A percentile compares a stretch with the other conserved stretches of the same genome.
These are phyloP conservation scores for Russula lepida DNA, from an alignment of 768 basidiomycete species.

Conservation along the genomic window DNA sequence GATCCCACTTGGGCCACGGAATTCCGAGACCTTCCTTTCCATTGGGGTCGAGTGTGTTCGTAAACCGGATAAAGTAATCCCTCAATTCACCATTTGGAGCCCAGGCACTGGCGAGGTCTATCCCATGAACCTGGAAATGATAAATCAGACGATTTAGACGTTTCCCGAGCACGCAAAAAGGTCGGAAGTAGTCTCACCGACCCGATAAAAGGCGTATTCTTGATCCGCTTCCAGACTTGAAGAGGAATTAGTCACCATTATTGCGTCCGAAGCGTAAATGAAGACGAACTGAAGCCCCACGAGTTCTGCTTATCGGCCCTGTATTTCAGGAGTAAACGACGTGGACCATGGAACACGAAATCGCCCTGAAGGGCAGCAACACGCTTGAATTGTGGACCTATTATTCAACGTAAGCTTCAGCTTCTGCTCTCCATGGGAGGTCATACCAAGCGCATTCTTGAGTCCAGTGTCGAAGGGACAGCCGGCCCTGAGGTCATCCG, in stretches of 20 bases:
- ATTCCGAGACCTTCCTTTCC: constrained; percentile 1
- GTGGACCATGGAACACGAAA: constrained; percentile 20
- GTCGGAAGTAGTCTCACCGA: not conserved
- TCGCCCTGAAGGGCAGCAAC: constrained; percentile 16
- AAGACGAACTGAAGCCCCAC: constrained; percentile 15
- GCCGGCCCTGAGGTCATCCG: constrained; percentile 13
- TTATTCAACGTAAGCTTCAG: not conserved
- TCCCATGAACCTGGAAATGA: not conserved
- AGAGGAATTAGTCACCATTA: not conserved
- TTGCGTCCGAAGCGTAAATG: too few species aligned
- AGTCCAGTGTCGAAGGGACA: constrained; percentile 20
- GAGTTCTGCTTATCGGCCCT: constrained; percentile 13
- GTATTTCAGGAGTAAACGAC: constrained; percentile 10
- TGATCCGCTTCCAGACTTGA: constrained; percentile 17
- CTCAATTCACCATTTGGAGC: constrained; percentile 6
- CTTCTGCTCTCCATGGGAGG: not conserved
- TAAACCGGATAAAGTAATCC: constrained; percentile 18
- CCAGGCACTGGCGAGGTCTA: constrained; percentile 13
- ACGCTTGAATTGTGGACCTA: constrained; percentile 19
- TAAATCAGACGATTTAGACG: not conserved
- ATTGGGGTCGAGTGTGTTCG: constrained; percentile 18
- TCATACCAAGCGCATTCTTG: constrained; percentile 26
- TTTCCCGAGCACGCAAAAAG: too few species aligned
- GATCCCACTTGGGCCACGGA: constrained; percentile 17
- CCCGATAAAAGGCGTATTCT: constrained; percentile 14